A percentile compares a stretch with the other conserved stretches of the same genome.
phyloP scores from a whole-genome alignment of 2,329 filamentous ascomycete genomes.

The Coniochaeta hoffmannii region DNA sequence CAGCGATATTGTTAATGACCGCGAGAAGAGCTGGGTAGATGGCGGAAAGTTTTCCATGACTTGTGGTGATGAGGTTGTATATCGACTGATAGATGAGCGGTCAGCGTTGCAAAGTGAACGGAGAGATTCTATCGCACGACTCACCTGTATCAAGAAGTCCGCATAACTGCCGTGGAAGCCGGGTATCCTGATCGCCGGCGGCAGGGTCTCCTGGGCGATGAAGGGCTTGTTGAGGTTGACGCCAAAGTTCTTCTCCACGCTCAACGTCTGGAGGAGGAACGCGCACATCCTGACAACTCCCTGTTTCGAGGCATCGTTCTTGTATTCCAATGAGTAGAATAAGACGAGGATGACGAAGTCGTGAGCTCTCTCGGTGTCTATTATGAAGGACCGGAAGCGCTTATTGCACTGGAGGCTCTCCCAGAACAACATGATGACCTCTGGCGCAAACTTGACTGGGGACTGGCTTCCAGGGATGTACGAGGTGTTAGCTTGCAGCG shows the following conservation, averaged over 20 bases:
- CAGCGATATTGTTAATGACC: conserved; percentile 87
- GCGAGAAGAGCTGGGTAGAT: conserved; percentile 89
- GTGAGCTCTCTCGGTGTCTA: conserved; percentile 87
- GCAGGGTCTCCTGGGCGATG: conserved; percentile 80
- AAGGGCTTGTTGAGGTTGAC: conserved; percentile 85
- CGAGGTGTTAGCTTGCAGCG: conserved; percentile 78
- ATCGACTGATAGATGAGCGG: conserved; percentile 61
- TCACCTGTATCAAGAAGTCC: conserved; percentile 84
- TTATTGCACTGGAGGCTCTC: conserved; percentile 97
- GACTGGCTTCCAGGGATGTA: conserved; percentile 82
- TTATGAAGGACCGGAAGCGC: conserved; percentile 90
- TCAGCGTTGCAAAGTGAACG: conserved; percentile 15
- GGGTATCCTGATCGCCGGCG: conserved; percentile 69
- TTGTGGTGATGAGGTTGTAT: conserved; percentile 82
- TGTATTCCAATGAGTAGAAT: conserved; percentile 89
- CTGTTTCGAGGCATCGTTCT: conserved; percentile 78
- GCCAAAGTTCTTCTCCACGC: conserved; percentile 86
- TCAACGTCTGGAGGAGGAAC: conserved; percentile 92
- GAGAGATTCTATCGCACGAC: conserved; percentile 17
- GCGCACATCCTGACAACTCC: conserved; percentile 94
- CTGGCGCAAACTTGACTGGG: conserved; percentile 78
- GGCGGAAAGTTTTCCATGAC: conserved; percentile 81
- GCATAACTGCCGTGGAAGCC: conserved; percentile 87
- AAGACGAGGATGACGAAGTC: conserved; percentile 87
- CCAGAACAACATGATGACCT: conserved; percentile 97